Evolutionary conservation across 129 eudicot species (phyloP).

Genomic region (Pseudognaphalium luteoalbum): DNA sequence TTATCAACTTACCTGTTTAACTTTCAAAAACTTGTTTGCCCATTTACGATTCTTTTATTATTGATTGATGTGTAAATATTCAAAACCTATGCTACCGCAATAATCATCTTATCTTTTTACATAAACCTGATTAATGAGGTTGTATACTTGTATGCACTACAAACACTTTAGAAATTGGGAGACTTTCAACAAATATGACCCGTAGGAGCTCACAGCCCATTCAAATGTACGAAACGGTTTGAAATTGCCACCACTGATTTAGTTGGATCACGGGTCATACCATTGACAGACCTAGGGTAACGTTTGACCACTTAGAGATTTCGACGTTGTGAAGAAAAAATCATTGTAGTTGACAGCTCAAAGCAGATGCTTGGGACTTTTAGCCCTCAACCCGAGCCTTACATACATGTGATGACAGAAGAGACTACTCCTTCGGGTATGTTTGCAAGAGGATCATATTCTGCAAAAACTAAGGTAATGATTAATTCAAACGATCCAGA

Average conservation of each 20-base stretch:
- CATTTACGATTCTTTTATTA: too few relatives aligned
- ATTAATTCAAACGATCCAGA: not conserved
- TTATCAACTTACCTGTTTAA: too few relatives aligned
- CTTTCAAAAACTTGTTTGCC: too few relatives aligned
- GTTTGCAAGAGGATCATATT: slow-evolving; percentile 63
- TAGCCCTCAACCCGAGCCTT: slow-evolving; percentile 66
- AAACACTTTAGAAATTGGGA: not conserved
- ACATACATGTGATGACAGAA: slow-evolving; percentile 56
- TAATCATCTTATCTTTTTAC: too few relatives aligned
- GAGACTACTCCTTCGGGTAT: slow-evolving; percentile 62
- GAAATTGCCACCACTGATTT: not conserved
- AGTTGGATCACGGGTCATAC: not conserved
- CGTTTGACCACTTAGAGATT: slow-evolving; percentile 8
- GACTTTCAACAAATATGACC: not conserved
- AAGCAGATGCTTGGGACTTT: slow-evolving; percentile 70
- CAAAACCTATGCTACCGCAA: too few relatives aligned
- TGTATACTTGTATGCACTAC: too few relatives aligned
- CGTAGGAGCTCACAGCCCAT: not conserved
- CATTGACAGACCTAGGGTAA: not conserved
- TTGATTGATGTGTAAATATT: too few relatives aligned
- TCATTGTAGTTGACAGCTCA: slow-evolving; percentile 53
- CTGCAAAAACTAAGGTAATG: slow-evolving; percentile 59
- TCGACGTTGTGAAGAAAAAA: slow-evolving; percentile 9
- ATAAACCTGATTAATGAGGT: too few relatives aligned
- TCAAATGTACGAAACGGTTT: not conserved